Conservation (phyloP, 192 early-diverging fungal genomes). For the Piromyces sp. region DNA sequence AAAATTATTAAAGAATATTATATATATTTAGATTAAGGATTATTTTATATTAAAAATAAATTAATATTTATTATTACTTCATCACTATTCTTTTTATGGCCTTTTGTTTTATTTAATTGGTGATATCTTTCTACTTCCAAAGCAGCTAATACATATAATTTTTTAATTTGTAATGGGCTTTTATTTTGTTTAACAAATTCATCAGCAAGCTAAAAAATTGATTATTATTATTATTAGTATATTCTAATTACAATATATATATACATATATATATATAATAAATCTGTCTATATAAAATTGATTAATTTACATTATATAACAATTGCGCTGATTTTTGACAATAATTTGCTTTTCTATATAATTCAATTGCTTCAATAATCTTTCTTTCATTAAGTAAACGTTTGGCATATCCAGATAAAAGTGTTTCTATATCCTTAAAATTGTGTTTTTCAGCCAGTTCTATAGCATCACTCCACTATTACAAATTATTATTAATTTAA, state of each 20-base stretch:
- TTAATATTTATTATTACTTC: slow-evolving; percentile 1
- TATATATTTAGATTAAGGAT: too few species aligned
- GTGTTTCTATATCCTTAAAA: slow-evolving; percentile 23
- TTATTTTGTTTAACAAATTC: slow-evolving; percentile 16
- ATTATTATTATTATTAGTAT: too few species aligned
- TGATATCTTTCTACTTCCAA: slow-evolving; percentile 37
- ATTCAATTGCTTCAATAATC: slow-evolving; percentile 20
- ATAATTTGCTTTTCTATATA: slow-evolving; percentile 35
- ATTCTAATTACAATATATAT: too few species aligned
- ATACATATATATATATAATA: too few species aligned
- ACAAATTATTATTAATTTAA: neutral
- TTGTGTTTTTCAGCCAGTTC: slow-evolving; percentile 24
- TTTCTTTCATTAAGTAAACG: slow-evolving; percentile 16
- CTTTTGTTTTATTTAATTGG: slow-evolving; percentile 14
- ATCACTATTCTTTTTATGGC: slow-evolving; percentile 2
- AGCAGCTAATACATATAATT: slow-evolving; percentile 37
- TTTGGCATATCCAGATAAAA: slow-evolving; percentile 21
- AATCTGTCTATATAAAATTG: neutral
- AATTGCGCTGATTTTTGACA: slow-evolving; percentile 27
- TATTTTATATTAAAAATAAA: too few species aligned
- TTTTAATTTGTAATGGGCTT: slow-evolving; percentile 24
- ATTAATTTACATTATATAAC: slow-evolving; percentile 17
- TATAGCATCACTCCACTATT: slow-evolving; percentile 31
- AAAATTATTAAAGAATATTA: too few species aligned
- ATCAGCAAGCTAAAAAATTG: slow-evolving; percentile 17